A percentile compares a stretch with the other conserved stretches of the same genome.
These are phyloP conservation scores for Leptodermis oblonga DNA, from an alignment of 257 asterid genomes.

Conservation along the genomic window DNA sequence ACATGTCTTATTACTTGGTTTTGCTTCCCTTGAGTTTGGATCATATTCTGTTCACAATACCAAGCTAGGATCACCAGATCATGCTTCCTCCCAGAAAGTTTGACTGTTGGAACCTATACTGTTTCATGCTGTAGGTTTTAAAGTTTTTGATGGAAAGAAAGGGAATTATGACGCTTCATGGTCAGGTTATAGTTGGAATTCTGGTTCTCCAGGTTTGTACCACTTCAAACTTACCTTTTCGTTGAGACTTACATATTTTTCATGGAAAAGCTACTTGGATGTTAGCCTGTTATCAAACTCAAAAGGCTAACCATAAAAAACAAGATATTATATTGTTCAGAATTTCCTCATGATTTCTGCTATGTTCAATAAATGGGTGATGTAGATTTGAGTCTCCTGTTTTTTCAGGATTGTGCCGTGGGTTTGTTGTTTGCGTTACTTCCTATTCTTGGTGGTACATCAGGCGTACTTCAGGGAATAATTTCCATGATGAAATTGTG, in stretches of 20 bases:
- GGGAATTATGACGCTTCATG: slow-evolving; percentile 55
- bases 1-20: not conserved
- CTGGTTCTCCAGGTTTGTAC: slow-evolving; percentile 67
- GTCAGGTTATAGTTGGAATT: slow-evolving; percentile 85
- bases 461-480: slow-evolving; percentile 75
- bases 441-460: slow-evolving; percentile 84
- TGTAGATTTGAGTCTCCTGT: slow-evolving; percentile 27
- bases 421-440: slow-evolving; percentile 85
- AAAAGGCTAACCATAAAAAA: not conserved
- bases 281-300: slow-evolving; percentile 15
- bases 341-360: slow-evolving; percentile 9
- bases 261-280: slow-evolving; percentile 7
- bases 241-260: not conserved
- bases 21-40: not conserved
- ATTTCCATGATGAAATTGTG: slow-evolving; percentile 67
- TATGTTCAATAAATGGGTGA: slow-evolving; percentile 11
- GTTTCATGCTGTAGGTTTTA: slow-evolving; percentile 46
- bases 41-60: not conserved
- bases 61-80: slow-evolving; percentile 1
- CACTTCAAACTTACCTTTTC: slow-evolving; percentile 13
- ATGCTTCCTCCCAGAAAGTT: not conserved
- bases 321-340: slow-evolving; percentile 7
- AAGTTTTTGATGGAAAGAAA: slow-evolving; percentile 82
- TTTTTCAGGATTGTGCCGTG: slow-evolving; percentile 74
- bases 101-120: not conserved